A percentile compares a stretch with the other conserved stretches of the same genome.
These are phyloP conservation scores for Mucor mucedo DNA, from an alignment of 371 early-diverging fungal genomes.

Conservation along the genomic window DNA sequence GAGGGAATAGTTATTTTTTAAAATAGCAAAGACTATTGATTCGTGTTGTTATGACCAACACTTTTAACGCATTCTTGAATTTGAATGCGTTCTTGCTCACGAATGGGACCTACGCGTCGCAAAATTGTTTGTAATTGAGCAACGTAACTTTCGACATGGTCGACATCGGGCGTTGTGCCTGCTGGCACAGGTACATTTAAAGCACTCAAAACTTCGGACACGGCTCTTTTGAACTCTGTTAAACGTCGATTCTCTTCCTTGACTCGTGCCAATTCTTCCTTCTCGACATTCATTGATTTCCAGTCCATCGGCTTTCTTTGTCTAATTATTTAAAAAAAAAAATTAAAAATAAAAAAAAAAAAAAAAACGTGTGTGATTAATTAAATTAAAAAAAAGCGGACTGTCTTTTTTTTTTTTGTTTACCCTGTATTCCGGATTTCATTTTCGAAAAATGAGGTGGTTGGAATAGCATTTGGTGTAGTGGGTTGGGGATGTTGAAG, in stretches of 20 bases:
- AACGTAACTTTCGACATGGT: slow-evolving; percentile 28
- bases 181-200: slow-evolving; percentile 19
- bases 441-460: slow-evolving; percentile 22
- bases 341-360: background rate
- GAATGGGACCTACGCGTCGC: slow-evolving; percentile 22
- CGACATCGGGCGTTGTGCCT: slow-evolving; percentile 1
- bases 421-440: slow-evolving; percentile 14
- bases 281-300: slow-evolving; percentile 2
- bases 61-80: slow-evolving; percentile 20
- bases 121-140: slow-evolving; percentile 18
- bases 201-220: slow-evolving; percentile 14
- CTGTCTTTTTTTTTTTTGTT: slow-evolving; percentile 7
- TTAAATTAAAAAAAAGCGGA: background rate
- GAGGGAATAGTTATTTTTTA: background rate
- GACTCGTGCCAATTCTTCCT: slow-evolving; percentile 18
- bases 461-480: slow-evolving; percentile 16
- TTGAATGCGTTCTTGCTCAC: slow-evolving; percentile 21
- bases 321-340: background rate
- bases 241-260: slow-evolving; percentile 20
- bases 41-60: background rate
- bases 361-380: background rate
- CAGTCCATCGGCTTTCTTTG: slow-evolving; percentile 5
- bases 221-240: slow-evolving; percentile 13
- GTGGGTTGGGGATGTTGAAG: slow-evolving; percentile 21
- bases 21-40: slow-evolving; percentile 2